Conservation (phyloP, 257 asterid species). For the Solanum chiquidenum region DNA sequence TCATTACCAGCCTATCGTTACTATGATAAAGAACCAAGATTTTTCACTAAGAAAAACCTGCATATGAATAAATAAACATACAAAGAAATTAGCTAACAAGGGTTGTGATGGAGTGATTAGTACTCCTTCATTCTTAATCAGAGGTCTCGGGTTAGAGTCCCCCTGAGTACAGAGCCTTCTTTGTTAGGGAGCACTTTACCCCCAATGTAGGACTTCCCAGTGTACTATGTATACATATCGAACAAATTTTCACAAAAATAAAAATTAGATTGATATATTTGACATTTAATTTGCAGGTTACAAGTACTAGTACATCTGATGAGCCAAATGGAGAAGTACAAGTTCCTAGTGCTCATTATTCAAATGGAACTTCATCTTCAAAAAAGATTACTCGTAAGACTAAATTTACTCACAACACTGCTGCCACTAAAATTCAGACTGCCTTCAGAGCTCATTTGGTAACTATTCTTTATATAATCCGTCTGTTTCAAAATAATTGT, state of each 20-base stretch:
- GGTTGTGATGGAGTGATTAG: too few relatives aligned
- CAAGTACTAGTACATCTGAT: not conserved
- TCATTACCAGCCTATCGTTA: not conserved
- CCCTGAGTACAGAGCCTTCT: fast-evolving
- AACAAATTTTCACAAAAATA: not conserved
- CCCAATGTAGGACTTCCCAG: not conserved
- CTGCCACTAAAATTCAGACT: constrained; percentile 47
- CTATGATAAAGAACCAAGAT: not conserved
- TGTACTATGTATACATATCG: not conserved
- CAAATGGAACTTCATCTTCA: constrained; percentile 11
- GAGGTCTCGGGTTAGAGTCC: fast-evolving
- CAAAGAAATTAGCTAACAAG: not conserved
- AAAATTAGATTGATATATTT: not conserved
- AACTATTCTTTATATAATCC: not conserved
- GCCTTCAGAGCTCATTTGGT: constrained; percentile 44
- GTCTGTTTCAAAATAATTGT: fast-evolving
- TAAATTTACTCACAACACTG: constrained; percentile 17
- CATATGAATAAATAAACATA: too few relatives aligned
- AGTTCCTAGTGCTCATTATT: not conserved
- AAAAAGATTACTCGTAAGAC: constrained; percentile 4
- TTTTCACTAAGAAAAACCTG: not conserved
- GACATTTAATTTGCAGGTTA: not conserved
- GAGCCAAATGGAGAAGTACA: not conserved
- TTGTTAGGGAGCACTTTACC: not conserved
- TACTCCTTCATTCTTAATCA: too few relatives aligned